Base-by-base conservation (phyloP, 2,329 filamentous ascomycete species). In the Pseudogymnoascus sp. region DNA sequence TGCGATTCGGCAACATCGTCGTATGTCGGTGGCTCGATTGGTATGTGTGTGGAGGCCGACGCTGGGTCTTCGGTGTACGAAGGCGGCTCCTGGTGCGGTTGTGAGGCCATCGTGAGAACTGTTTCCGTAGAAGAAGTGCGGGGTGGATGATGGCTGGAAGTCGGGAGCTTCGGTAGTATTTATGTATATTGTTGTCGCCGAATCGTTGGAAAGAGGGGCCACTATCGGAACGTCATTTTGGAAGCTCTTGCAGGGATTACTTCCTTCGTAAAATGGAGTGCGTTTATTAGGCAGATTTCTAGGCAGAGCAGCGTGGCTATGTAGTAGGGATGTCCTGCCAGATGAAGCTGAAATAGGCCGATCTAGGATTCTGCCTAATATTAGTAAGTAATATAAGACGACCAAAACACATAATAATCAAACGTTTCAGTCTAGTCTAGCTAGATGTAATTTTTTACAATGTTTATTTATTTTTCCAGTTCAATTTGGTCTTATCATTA, bases 401-500 rank as follows among this genome's bases (percentile, higher is more conserved):
- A 40, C 7, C 4, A 40, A 16, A 40, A 16, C 6, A 40, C 37
- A 40, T 40, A 40, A 34, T 34, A 34, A 40, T 38, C 14, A n/a
- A 16, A 3, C 28, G 3, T 8, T 31, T 31, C 28, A 12, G 9
- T 34, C 31, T 34, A 12, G 31, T 12, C 31, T 5, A 34, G 31
- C 3, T 34, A 34, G 31, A 1, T 34, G 40, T 21, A 18, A 12
- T 25, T 25, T 1, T 8, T 46, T 56, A 56, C 9, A 34, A 18
- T 49, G 49, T 34, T 56, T 56, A 56, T 56, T 3, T 34, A 12
- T 3, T 34, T 34, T 21, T 34, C 9, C 9, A 34, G n/a, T 56
- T 34, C 28, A 56, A 34, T n/a, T 18, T 34, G 49, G 61, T 23
- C 61, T 59, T 37, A 77, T 74, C 86, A 97, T 93, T 61, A 97